Evolutionary conservation across 164 flowering plant species (phyloP), one percentile per base, ranked within the genome.

Genomic region (Warburgia ugandensis): DNA sequence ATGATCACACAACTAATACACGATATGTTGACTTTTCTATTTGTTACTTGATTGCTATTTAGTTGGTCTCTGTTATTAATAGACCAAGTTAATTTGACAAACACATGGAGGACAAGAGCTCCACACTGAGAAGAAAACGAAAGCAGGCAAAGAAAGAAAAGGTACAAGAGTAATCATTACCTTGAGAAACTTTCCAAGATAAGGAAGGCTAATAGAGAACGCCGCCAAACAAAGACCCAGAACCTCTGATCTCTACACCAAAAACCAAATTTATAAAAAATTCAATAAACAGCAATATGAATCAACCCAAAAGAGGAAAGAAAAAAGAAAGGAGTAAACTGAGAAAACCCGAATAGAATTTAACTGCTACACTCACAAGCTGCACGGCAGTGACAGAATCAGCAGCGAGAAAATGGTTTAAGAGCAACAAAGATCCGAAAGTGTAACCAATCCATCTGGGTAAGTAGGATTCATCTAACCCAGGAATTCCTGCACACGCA

Each of bases 371-470:
- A 17, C 77, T 69, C 50, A 86, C 95, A 27, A 84, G 77, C 71
- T 86, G 94, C 7, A 88, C 80, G 1, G 77, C 43, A 1, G 94
- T 69, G 27, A 64, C 53, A 28, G 73, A 65, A 69, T 51, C 61
- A 3, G 86, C 77, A 17, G 80, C 79, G 7, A 70, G 39, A 29
- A 86, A 77, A 59, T 83, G 97, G 45, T 86, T 91, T 48, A 84
- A 51, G 26, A 84, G 27, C 21, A 91, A 42, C 48, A 86, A 71
- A 3, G 80, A 73, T 9, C 92, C 94, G 50, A 86, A 80, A 28
- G 74, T 71, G 40, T 68, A 73, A 8, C 94, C 96, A 46, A 91
- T 73, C 83, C 82, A 84, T 73, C 94, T 81, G 57, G 97, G 96
- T 40, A 91, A 66, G 65, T 84, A 74, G 1, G 96, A 86, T 56